Evolutionary conservation across 2,329 filamentous ascomycete genomes (phyloP), one percentile per base, ranked within the genome.

Genomic region (Arthrobotrys pseudoclavata): DNA sequence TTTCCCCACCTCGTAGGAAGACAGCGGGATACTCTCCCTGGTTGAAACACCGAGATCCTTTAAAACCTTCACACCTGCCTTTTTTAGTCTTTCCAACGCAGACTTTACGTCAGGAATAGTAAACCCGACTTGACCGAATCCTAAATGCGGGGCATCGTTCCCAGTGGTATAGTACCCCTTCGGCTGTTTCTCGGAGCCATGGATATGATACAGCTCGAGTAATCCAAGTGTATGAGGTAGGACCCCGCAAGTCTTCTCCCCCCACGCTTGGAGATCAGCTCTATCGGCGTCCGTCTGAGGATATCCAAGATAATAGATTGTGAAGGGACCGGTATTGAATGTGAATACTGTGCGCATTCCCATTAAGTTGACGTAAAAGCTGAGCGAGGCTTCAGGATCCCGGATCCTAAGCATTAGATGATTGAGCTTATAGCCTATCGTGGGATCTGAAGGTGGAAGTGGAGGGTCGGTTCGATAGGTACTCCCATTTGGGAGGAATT

Each of bases 121-220:
- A 67, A 84, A 83, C 0, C 83, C 82, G n/a, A 84, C 70, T 60
- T 84, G 83, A 0, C 83, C 82, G 45, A 84, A 83, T 3, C 82
- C 82, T 3, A 83, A 53, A 4, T 80, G 76, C 0, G 68, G 57
- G 1, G 82, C 82, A 20, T 82, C 81, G 60, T 83, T 83, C 0
- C 82, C 83, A 10, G 74, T 81, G 3, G 61, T 60, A 53, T 83
- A 83, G 9, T 70, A 70, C 0, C 72, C 66, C 4, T 29, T 40
- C 0, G 75, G 4, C 4, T 79, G 71, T 0, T 69, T 66, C 13
- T 76, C 40, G 37, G 82, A 82, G 0, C 80, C 69, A 2, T 82
- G 82, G 3, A 83, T 81, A 57, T 83, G 81, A 42, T 83, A 83
- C 0, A 83, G 70, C 64, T 83, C 82, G 0, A 83, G 64, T 0